Conservation (phyloP, 1,284 basidiomycete species). For the Marasmius tenuissimus region DNA sequence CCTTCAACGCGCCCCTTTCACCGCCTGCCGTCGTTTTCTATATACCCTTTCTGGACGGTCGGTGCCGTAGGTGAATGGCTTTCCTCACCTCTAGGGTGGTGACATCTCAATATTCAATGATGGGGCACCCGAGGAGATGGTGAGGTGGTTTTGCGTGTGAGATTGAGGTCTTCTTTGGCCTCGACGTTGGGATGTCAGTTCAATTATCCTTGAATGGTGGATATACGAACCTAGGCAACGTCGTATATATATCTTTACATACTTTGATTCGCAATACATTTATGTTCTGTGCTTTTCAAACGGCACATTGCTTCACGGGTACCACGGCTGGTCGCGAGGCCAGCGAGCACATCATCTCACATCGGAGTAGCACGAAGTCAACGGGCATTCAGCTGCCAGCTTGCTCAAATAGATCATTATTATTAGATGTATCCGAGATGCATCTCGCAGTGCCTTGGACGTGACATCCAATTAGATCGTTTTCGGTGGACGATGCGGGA, state of each 20-base stretch:
- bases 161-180: slow-evolving; percentile 19
- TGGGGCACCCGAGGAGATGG: slow-evolving; percentile 33
- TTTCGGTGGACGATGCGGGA: too few species aligned
- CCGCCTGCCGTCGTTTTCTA: slow-evolving; percentile 34
- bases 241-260: slow-evolving; percentile 18
- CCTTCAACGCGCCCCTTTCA: slow-evolving; percentile 28
- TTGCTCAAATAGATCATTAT: too few species aligned
- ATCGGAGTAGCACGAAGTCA: too few species aligned
- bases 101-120: slow-evolving; percentile 39
- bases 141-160: slow-evolving; percentile 51
- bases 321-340: too few species aligned
- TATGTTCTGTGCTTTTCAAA: too few species aligned
- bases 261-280: too few species aligned
- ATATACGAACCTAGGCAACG: slow-evolving; percentile 32
- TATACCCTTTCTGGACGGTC: slow-evolving; percentile 25
- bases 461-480: too few species aligned
- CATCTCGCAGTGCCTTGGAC: too few species aligned
- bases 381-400: too few species aligned
- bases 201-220: slow-evolving; percentile 17
- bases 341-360: too few species aligned
- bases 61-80: slow-evolving; percentile 31
- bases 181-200: slow-evolving; percentile 34
- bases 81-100: slow-evolving; percentile 43
- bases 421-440: too few species aligned
- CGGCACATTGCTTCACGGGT: too few species aligned